Evolutionary conservation across 306 rosid genomes (phyloP).

Genomic region (Medicago lupulina): DNA sequence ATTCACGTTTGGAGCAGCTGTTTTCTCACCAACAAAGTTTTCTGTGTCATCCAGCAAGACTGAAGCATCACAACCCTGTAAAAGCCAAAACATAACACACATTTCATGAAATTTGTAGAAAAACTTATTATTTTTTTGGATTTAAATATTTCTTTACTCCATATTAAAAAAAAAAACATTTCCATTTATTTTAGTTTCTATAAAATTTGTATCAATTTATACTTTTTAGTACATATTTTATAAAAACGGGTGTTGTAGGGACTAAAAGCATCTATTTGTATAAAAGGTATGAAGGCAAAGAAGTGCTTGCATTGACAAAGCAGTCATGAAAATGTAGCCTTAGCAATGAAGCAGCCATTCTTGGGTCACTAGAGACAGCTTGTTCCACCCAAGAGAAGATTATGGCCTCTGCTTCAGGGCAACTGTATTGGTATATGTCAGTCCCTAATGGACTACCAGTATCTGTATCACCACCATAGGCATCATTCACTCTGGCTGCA

Average conservation of each 20-base stretch:
- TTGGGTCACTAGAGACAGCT: conserved; percentile 60
- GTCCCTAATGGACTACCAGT: conserved; percentile 44
- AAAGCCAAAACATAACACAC: background rate
- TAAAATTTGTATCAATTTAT: too few species aligned
- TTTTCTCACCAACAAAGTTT: conserved; percentile 77
- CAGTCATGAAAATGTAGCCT: conserved; percentile 93
- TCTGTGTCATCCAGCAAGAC: conserved; percentile 73
- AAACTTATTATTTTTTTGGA: too few species aligned
- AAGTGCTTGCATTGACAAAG: conserved; percentile 78
- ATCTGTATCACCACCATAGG: conserved; percentile 47
- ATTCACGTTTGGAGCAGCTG: conserved; percentile 82
- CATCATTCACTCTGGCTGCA: conserved; percentile 47
- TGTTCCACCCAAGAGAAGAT: conserved; percentile 67
- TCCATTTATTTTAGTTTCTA: too few species aligned
- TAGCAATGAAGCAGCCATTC: conserved; percentile 92
- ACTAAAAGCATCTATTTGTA: too few species aligned
- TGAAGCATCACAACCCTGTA: conserved; percentile 89
- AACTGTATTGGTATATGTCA: conserved; percentile 47
- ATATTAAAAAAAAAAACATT: too few species aligned
- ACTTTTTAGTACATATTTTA: too few species aligned
- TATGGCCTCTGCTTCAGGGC: conserved; percentile 75
- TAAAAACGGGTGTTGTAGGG: too few species aligned
- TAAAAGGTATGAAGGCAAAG: background rate
- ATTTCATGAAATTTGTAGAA: background rate
- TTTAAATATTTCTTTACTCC: too few species aligned